These are phyloP conservation scores for Solanum phureja DNA, from an alignment of 257 asterid genomes.

Conservation along the genomic window DNA sequence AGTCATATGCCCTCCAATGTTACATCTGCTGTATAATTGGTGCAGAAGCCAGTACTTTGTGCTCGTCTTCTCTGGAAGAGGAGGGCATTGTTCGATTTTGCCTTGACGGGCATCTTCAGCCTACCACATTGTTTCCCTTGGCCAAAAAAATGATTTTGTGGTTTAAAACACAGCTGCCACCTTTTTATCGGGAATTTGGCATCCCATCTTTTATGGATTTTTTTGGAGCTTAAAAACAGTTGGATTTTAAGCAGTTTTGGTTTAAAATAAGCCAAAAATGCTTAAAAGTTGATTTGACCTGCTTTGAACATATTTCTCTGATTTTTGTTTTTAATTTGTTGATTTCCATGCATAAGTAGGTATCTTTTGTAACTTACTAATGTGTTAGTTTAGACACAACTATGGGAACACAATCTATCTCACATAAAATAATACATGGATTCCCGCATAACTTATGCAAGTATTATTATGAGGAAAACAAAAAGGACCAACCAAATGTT, in stretches of 20 bases:
- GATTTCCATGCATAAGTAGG: not conserved
- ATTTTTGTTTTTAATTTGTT: not conserved
- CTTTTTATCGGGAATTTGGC: not conserved
- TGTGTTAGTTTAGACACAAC: not conserved
- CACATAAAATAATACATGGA: not conserved
- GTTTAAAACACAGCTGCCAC: not conserved
- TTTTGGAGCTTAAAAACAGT: not conserved
- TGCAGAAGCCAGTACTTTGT: not conserved
- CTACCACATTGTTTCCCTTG: not conserved
- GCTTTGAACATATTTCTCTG: not conserved
- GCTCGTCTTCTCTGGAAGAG: not conserved
- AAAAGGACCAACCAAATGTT: not conserved
- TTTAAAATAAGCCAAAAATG: not conserved
- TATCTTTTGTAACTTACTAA: not conserved
- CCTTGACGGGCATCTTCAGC: not conserved
- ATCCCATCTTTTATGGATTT: not conserved
- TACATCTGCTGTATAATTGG: not conserved
- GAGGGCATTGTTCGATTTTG: not conserved
- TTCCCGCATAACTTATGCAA: not conserved
- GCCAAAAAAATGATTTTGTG: not conserved
- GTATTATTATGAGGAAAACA: not conserved
- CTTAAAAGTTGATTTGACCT: not conserved
- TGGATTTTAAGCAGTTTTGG: not conserved
- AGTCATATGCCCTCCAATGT: not conserved
- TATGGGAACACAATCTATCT: not conserved